Conservation (phyloP, 345 rosid species). For the Microthlaspi erraticum region DNA sequence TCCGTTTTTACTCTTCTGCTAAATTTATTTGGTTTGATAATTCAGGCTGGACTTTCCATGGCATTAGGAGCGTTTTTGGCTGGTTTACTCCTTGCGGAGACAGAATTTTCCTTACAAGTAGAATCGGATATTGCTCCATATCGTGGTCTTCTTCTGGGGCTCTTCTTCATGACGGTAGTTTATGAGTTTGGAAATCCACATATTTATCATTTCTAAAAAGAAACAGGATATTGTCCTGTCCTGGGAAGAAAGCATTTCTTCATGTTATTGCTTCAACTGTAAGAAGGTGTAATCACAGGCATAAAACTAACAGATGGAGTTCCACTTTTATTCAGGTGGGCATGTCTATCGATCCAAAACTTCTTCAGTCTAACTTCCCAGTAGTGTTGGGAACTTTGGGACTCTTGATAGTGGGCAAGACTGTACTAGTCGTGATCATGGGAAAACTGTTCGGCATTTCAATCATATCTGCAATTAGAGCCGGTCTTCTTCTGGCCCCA, state of each 20-base stretch:
- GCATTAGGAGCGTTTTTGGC: constrained; percentile 98
- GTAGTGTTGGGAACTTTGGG: constrained; percentile 72
- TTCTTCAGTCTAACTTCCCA: constrained; percentile 83
- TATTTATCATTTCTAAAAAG: constrained; percentile 16
- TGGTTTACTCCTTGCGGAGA: constrained; percentile 98
- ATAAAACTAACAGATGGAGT: constrained; percentile 43
- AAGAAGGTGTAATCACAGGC: not conserved
- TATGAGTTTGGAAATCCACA: constrained; percentile 6
- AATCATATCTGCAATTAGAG: constrained; percentile 78
- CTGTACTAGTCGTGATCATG: constrained; percentile 67
- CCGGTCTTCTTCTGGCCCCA: constrained; percentile 95
- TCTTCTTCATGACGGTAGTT: constrained; percentile 98
- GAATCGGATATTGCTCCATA: constrained; percentile 99
- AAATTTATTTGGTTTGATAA: constrained; percentile 23
- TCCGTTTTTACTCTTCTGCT: constrained; percentile 3
- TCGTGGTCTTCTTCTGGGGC: constrained; percentile 96
- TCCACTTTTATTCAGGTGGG: constrained; percentile 70
- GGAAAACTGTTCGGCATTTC: constrained; percentile 85
- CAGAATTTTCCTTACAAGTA: constrained; percentile 99
- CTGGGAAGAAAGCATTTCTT: not conserved
- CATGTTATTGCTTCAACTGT: constrained; percentile 14
- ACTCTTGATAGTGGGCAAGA: constrained; percentile 86
- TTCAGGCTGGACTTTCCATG: constrained; percentile 99
- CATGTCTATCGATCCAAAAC: constrained; percentile 97
- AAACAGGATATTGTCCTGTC: not conserved